Conservation (phyloP, 495 filamentous ascomycete species). For the Aspergillus olivimuriae region DNA sequence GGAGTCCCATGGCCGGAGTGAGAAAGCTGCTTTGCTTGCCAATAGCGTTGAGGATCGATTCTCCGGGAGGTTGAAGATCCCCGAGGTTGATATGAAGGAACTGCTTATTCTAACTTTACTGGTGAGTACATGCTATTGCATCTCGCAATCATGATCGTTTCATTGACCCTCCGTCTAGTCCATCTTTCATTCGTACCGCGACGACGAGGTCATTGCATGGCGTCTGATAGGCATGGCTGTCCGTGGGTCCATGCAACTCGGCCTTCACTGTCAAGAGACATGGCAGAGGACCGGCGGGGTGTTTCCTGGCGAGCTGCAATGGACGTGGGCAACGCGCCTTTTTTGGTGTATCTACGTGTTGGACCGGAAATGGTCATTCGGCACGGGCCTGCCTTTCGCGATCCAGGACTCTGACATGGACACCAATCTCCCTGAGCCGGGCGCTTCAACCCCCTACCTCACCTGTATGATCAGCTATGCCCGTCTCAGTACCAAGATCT, state of each 20-base stretch:
- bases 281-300: slow-evolving; percentile 51
- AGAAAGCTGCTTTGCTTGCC: slow-evolving; percentile 62
- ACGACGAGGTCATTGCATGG: slow-evolving; percentile 76
- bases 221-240: slow-evolving; percentile 65
- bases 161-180: slow-evolving; percentile 38
- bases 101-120: slow-evolving; percentile 65
- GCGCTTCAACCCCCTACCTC: slow-evolving; percentile 30
- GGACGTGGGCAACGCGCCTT: slow-evolving; percentile 55
- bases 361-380: slow-evolving; percentile 75
- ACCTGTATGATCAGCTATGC: slow-evolving; percentile 60
- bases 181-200: slow-evolving; percentile 75
- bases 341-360: slow-evolving; percentile 85
- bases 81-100: slow-evolving; percentile 57
- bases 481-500: slow-evolving; percentile 67
- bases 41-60: slow-evolving; percentile 62
- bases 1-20: slow-evolving; percentile 69
- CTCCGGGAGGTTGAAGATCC: slow-evolving; percentile 57
- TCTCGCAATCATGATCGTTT: not conserved
- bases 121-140: slow-evolving; percentile 32
- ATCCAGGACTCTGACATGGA: slow-evolving; percentile 79
- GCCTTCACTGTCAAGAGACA: slow-evolving; percentile 68
- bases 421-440: slow-evolving; percentile 62
- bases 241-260: slow-evolving; percentile 68
- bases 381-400: slow-evolving; percentile 71
- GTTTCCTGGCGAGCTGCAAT: slow-evolving; percentile 52